A percentile compares a stretch with the other conserved stretches of the same genome.
These are phyloP conservation scores for Collybiopsis confluens DNA, from an alignment of 768 basidiomycete species.

Conservation along the genomic window DNA sequence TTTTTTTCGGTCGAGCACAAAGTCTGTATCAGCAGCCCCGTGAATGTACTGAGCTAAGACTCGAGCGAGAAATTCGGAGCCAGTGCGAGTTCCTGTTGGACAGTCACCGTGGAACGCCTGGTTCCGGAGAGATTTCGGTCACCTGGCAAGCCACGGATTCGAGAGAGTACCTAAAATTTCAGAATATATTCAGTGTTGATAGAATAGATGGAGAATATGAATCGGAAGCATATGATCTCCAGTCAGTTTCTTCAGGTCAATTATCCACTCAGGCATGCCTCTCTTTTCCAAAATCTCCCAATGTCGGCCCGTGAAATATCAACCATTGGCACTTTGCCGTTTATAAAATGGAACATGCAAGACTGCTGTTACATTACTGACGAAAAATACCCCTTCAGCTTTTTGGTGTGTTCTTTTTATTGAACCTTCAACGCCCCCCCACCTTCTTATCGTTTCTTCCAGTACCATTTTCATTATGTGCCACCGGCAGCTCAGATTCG, in stretches of 20 bases:
- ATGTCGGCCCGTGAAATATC: not conserved
- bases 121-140: too few species aligned
- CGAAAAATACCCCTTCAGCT: conserved; percentile 37
- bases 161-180: not conserved
- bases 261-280: not conserved
- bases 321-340: not conserved
- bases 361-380: conserved; percentile 14
- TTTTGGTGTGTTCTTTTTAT: conserved; percentile 37
- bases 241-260: not conserved
- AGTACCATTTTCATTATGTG: conserved; percentile 45
- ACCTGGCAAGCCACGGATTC: conserved; percentile 4
- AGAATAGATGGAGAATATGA: not conserved
- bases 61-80: not conserved
- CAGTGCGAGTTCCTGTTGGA: too few species aligned
- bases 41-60: not conserved
- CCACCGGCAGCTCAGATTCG: conserved; percentile 54
- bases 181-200: not conserved
- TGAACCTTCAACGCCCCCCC: conserved; percentile 7
- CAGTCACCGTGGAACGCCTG: too few species aligned
- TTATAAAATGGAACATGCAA: not conserved
- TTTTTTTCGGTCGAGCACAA: not conserved
- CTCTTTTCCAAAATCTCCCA: too few species aligned
- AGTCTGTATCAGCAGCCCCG: not conserved
- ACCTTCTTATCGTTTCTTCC: not conserved
- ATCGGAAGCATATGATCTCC: not conserved